Evolutionary conservation across 1,284 basidiomycete species (phyloP), one percentile per base, ranked within the genome.

Genomic region (Lentinula novae-zelandiae): DNA sequence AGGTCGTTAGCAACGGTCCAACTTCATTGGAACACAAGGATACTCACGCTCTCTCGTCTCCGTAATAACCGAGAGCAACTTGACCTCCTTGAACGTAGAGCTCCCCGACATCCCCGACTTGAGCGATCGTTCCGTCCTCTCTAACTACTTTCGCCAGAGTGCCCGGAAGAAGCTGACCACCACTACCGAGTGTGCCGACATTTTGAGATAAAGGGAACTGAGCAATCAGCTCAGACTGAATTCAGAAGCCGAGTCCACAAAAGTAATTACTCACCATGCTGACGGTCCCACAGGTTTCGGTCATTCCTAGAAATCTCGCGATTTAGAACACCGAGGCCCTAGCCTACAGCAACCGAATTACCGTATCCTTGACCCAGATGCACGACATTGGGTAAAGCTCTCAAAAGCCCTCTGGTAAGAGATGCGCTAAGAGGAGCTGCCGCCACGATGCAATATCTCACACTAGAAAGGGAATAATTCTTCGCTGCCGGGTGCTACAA

Each of bases 341-440:
- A 42, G 17, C 10, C 8, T 31, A 34, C 22, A 34, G n/a, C 9
- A 17, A 56, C 7, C 34, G 38, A 57, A 72, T 76, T 74, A 53
- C 80, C 80, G 65, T 80, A 83, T n/a, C 75, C 80, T 68, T 83
- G 82, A 22, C 76, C 78, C 53, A 82, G 71, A 40, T 69, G 65
- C 7, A 52, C 20, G 15, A 73, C 71, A 20, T 77, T 68, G 0
- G 80, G 81, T 4, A 85, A 63, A 13, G 80, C 63, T 56, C 74
- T 72, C 38, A 76, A 67, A 38, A 84, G 71, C 62, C 79, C 77
- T 53, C 71, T 61, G 5, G 73, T 81, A 13, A 85, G 75, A 65
- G 82, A 81, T 0, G 75, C 69, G 22, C 80, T 80, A 5, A 87
- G 72, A 3, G 85, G 85, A 0, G 85, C 85, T 0, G 85, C 85